phyloP scores from a whole-genome alignment of 345 rosid species.

The Dimocarpus longan region DNA sequence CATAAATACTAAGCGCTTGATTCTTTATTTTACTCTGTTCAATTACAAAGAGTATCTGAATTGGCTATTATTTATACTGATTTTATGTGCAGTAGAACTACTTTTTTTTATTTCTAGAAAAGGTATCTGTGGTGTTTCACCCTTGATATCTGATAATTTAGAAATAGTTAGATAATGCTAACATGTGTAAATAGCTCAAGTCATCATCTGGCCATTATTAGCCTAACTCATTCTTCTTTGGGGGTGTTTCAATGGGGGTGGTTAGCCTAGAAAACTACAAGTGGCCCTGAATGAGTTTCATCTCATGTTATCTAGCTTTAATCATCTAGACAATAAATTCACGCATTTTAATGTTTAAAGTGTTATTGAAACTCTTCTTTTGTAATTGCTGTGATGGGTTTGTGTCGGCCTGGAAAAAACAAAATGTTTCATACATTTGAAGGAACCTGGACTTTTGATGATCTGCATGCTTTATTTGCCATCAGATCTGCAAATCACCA shows the following conservation, averaged over 20 bases:
- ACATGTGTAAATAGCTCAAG: constrained; percentile 6
- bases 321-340: background rate
- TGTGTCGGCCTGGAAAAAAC: background rate
- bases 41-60: constrained; percentile 7
- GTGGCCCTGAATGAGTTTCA: background rate
- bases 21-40: background rate
- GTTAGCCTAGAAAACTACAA: background rate
- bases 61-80: background rate
- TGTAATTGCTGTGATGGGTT: background rate
- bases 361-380: background rate
- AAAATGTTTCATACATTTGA: background rate
- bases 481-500: background rate
- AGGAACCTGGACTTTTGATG: background rate
- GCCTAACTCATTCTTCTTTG: background rate
- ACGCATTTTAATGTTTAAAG: background rate
- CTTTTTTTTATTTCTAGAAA: background rate
- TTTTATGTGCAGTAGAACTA: background rate
- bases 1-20: background rate
- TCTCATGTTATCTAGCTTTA: background rate
- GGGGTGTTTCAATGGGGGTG: background rate
- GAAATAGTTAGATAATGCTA: background rate
- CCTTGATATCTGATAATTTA: background rate
- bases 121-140: background rate
- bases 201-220: background rate
- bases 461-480: background rate